Conservation (phyloP, 164 flowering plant genomes). For the Buxus sempervirens region DNA sequence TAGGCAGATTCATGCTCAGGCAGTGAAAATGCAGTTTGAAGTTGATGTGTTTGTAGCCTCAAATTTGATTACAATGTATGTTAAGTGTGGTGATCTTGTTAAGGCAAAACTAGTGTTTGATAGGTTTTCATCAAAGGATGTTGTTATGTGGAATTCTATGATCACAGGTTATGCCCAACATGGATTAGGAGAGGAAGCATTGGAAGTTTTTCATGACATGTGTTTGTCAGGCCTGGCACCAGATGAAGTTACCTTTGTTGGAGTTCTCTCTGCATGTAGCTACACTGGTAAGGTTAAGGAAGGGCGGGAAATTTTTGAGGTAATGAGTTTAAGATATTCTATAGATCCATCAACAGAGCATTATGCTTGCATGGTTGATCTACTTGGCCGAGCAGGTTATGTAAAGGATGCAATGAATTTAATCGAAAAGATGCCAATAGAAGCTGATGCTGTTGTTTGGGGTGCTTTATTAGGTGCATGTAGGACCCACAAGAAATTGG, state of each 20-base stretch:
- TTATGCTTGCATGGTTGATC: slow-evolving; percentile 81
- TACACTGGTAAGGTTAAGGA: slow-evolving; percentile 67
- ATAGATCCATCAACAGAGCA: slow-evolving; percentile 61
- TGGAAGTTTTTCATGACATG: slow-evolving; percentile 58
- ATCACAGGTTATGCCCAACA: slow-evolving; percentile 80
- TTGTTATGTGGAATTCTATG: slow-evolving; percentile 86
- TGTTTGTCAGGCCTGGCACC: slow-evolving; percentile 36
- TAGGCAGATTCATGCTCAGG: slow-evolving; percentile 57
- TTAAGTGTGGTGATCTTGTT: slow-evolving; percentile 66
- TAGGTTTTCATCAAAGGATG: slow-evolving; percentile 47
- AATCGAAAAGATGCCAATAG: slow-evolving; percentile 55
- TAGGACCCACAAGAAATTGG: slow-evolving; percentile 54
- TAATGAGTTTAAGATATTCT: slow-evolving; percentile 46
- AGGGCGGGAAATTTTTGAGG: slow-evolving; percentile 56
- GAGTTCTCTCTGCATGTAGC: slow-evolving; percentile 80
- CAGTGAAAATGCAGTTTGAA: slow-evolving; percentile 46
- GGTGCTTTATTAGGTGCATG: slow-evolving; percentile 82
- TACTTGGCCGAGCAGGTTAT: slow-evolving; percentile 74
- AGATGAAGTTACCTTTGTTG: slow-evolving; percentile 69
- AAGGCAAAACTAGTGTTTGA: slow-evolving; percentile 58
- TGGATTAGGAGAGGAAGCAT: slow-evolving; percentile 65
- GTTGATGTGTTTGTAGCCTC: slow-evolving; percentile 58
- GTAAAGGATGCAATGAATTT: slow-evolving; percentile 56
- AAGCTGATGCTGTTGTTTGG: slow-evolving; percentile 81
- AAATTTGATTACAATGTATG: slow-evolving; percentile 63